Percentiles rank a stretch among this genome's conserved stretches.
Conservation (phyloP, 306 rosid genomes). For the Phaseolus lunatus region DNA sequence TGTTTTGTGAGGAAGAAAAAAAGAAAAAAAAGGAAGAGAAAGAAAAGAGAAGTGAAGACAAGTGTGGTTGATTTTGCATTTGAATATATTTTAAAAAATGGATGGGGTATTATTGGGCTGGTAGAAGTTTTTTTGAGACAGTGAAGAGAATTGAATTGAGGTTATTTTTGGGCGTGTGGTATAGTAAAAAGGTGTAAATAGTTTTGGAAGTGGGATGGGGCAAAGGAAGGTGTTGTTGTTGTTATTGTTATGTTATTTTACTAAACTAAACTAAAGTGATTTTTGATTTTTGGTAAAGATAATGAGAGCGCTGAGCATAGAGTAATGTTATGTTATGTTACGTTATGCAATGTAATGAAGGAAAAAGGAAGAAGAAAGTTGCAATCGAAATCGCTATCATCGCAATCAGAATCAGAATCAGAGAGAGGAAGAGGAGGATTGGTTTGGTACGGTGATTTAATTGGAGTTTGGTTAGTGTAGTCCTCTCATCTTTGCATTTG, state of each 20-base stretch:
- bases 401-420: background rate
- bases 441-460: conserved; percentile 16
- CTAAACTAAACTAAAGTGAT: background rate
- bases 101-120: no score
- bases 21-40: no score
- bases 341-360: background rate
- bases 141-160: no score
- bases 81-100: background rate
- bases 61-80: no score
- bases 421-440: background rate
- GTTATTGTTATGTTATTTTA: background rate
- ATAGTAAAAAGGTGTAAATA: background rate
- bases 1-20: no score
- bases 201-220: background rate
- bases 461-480: conserved; percentile 13
- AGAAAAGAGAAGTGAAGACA: no score
- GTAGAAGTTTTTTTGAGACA: no score
- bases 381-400: background rate
- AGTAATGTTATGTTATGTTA: background rate
- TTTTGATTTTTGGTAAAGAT: background rate
- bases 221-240: background rate
- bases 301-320: background rate
- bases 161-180: background rate
- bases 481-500: background rate
- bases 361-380: conserved; percentile 10